Conservation (phyloP, 805 yeast genomes). For the Torulaspora gathmanii region DNA sequence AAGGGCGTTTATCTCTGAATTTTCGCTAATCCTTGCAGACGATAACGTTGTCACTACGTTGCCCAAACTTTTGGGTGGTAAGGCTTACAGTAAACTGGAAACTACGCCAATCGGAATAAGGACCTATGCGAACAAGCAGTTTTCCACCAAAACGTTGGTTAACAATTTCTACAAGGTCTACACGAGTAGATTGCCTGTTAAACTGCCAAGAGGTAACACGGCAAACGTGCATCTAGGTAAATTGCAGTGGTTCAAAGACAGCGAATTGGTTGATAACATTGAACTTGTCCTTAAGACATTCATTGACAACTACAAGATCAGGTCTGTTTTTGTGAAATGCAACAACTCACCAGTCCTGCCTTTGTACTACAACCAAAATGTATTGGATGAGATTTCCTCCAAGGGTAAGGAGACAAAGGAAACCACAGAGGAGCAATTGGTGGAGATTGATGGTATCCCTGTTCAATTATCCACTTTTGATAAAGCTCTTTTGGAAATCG, state of each 20-base stretch:
- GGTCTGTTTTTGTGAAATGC: constrained; percentile 62
- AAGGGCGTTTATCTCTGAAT: constrained; percentile 63
- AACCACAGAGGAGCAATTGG: constrained; percentile 22
- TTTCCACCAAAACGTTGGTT: constrained; percentile 47
- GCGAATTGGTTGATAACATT: constrained; percentile 57
- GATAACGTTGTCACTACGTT: constrained; percentile 73
- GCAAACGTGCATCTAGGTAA: constrained; percentile 64
- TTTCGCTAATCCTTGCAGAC: constrained; percentile 78
- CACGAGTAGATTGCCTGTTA: constrained; percentile 52
- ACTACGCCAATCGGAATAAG: constrained; percentile 68
- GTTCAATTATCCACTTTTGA: constrained; percentile 58
- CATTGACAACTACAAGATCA: constrained; percentile 41
- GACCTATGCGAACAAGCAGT: constrained; percentile 35
- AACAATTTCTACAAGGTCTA: constrained; percentile 55
- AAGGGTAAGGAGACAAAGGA: constrained; percentile 24
- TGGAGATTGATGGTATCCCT: constrained; percentile 37
- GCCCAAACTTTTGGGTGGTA: constrained; percentile 85
- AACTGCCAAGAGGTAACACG: constrained; percentile 70
- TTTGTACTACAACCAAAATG: constrained; percentile 59
- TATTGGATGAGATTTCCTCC: constrained; percentile 37
- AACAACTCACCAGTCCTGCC: constrained; percentile 79
- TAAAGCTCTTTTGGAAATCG: constrained; percentile 77
- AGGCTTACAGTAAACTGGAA: constrained; percentile 58
- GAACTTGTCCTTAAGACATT: constrained; percentile 50
- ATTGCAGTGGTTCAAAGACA: constrained; percentile 39